Percentiles rank a stretch among this genome's conserved stretches.
Evolutionary conservation across 345 rosid species (phyloP).

Genomic region (Boechera stricta): DNA sequence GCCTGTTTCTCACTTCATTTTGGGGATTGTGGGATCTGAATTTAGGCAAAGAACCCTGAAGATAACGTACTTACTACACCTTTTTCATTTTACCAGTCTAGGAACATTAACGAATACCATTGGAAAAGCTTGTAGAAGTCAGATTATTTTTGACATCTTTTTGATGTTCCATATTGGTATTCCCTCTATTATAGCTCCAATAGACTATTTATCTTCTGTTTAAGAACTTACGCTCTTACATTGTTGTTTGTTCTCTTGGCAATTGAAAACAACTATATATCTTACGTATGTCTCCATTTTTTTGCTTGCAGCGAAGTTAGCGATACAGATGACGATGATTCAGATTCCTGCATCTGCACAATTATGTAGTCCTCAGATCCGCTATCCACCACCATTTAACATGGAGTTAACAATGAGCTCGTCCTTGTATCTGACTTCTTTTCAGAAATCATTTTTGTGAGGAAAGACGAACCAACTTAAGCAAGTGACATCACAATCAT

Average conservation of each 20-base stretch:
- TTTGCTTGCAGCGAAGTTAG: conserved; percentile 74
- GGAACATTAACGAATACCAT: neutral
- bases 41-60: neutral
- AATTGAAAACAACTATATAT: conserved; percentile 18
- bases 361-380: conserved; percentile 66
- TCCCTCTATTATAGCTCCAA: neutral
- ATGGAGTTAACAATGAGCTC: conserved; percentile 36
- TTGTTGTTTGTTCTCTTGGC: conserved; percentile 20
- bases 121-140: conserved; percentile 1
- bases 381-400: conserved; percentile 37
- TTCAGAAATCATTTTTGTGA: conserved; percentile 32
- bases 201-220: conserved; percentile 8
- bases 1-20: neutral
- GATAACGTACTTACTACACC: neutral
- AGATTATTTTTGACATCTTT: neutral
- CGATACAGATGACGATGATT: conserved; percentile 82
- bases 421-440: conserved; percentile 36
- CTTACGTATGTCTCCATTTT: neutral
- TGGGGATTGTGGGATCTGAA: conserved; percentile 1
- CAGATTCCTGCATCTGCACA: conserved; percentile 81
- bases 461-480: conserved; percentile 29
- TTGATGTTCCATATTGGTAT: conserved; percentile 2
- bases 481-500: conserved; percentile 32
- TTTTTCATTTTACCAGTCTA: conserved; percentile 2
- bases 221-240: conserved; percentile 1